These are phyloP conservation scores for Elsinoe necatrix DNA, from an alignment of 2,329 filamentous ascomycete species.

Conservation along the genomic window DNA sequence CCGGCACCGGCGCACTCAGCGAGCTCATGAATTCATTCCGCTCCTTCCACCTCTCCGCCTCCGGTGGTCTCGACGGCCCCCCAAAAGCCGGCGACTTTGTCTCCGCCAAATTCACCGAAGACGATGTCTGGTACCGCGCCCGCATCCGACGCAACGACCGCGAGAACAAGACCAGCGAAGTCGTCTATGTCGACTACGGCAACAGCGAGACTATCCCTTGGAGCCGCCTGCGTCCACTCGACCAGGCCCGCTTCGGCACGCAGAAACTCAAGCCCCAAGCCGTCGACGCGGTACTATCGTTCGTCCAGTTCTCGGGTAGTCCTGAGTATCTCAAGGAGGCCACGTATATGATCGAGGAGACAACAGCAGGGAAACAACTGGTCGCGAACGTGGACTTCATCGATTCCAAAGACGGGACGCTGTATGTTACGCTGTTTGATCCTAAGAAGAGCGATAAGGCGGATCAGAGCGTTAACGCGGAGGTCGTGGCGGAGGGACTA, in stretches of 20 bases:
- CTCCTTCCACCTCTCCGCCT: conserved; percentile 76
- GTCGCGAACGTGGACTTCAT: conserved; percentile 87
- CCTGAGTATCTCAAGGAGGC: conserved; percentile 78
- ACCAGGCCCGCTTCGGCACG: conserved; percentile 66
- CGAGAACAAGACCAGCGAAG: conserved; percentile 76
- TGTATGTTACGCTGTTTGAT: conserved; percentile 85
- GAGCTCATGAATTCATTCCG: conserved; percentile 86
- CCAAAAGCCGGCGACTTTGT: conserved; percentile 91
- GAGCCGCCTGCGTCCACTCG: conserved; percentile 72
- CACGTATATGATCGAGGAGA: conserved; percentile 63
- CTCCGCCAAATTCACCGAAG: conserved; percentile 79
- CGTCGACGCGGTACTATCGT: conserved; percentile 74
- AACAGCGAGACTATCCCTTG: conserved; percentile 87
- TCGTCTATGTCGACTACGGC: conserved; percentile 92
- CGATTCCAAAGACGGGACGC: conserved; percentile 66
- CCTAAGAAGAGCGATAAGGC: conserved; percentile 52
- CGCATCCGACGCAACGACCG: conserved; percentile 88
- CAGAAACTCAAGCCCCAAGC: conserved; percentile 84
- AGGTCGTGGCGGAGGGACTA: conserved; percentile 72
- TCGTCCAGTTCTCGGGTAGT: conserved; percentile 76
- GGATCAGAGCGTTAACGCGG: conserved; percentile 80
- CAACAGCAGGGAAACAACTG: conserved; percentile 62
- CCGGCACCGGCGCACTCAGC: conserved; percentile 75
- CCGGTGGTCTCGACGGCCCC: conserved; percentile 66
- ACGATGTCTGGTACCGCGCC: conserved; percentile 91